These are phyloP conservation scores for Mycena rebaudengoi DNA, from an alignment of 768 basidiomycete genomes.

Conservation along the genomic window DNA sequence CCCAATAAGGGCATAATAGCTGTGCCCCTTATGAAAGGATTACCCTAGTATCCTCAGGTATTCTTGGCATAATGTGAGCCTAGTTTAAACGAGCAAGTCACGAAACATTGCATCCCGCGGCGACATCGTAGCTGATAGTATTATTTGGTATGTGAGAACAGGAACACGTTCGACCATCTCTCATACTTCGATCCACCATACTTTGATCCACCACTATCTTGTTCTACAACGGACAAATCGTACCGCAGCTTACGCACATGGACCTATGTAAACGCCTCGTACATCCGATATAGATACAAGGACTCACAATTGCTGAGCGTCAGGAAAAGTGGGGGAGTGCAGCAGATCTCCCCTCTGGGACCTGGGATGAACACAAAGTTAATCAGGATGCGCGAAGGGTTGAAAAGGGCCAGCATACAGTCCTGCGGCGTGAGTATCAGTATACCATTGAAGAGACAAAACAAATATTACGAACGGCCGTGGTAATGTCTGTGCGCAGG, in stretches of 20 bases:
- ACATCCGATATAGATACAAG: not conserved
- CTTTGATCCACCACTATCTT: no score
- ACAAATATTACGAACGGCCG: not conserved
- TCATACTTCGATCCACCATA: no score
- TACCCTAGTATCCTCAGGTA: no score
- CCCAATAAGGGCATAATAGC: no score
- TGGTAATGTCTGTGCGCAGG: not conserved
- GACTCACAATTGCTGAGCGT: conserved; percentile 1
- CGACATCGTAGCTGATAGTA: no score
- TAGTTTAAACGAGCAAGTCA: no score
- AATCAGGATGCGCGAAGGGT: not conserved
- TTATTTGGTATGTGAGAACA: no score
- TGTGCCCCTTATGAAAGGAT: no score
- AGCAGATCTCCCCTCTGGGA: conserved; percentile 1
- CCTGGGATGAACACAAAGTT: not conserved
- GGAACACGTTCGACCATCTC: no score
- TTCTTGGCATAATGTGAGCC: no score
- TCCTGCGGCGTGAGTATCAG: not conserved
- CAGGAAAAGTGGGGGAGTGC: conserved; percentile 2
- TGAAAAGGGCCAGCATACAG: conserved; percentile 1
- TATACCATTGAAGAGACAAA: not conserved
- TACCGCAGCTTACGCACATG: not conserved
- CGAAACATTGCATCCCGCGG: no score
- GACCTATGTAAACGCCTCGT: not conserved
- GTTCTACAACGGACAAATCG: no score